These are phyloP conservation scores for Coemansia pectinata DNA, from an alignment of 192 early-diverging fungal species.

Conservation along the genomic window DNA sequence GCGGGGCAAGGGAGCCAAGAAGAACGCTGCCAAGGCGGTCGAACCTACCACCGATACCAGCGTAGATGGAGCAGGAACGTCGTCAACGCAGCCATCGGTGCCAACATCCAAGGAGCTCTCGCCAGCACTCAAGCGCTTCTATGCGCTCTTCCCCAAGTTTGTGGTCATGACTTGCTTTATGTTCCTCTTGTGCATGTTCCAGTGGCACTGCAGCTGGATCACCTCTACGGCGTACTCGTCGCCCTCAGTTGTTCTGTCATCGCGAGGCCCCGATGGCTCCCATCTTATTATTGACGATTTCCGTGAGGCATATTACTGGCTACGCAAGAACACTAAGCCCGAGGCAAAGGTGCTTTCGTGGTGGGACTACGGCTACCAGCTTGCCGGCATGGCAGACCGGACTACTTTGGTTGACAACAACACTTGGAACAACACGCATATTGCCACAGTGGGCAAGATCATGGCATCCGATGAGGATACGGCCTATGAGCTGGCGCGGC, in stretches of 20 bases:
- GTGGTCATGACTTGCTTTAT: conserved; percentile 67
- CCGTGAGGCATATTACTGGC: conserved; percentile 99
- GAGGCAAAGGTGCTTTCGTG: conserved; percentile 97
- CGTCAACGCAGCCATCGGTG: neutral
- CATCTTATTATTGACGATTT: conserved; percentile 99
- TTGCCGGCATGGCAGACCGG: conserved; percentile 98
- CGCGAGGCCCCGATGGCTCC: conserved; percentile 82
- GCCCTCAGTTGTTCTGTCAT: conserved; percentile 96
- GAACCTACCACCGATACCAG: neutral
- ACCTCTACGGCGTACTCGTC: conserved; percentile 98
- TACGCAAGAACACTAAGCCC: conserved; percentile 91
- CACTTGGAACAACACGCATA: conserved; percentile 99
- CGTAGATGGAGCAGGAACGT: neutral
- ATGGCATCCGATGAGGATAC: conserved; percentile 91
- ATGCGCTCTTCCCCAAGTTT: conserved; percentile 25
- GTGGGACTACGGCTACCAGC: conserved; percentile 99
- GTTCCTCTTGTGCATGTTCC: conserved; percentile 81
- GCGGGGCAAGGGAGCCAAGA: conserved; percentile 16
- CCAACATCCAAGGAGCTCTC: neutral
- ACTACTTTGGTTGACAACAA: conserved; percentile 99
- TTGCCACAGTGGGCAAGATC: conserved; percentile 95
- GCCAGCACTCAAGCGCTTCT: conserved; percentile 24
- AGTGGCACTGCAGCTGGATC: conserved; percentile 98
- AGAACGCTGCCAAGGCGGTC: conserved; percentile 6
- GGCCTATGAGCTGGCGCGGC: conserved; percentile 86